Conservation (phyloP, 495 filamentous ascomycete genomes). For the Penicillium egyptiacum region DNA sequence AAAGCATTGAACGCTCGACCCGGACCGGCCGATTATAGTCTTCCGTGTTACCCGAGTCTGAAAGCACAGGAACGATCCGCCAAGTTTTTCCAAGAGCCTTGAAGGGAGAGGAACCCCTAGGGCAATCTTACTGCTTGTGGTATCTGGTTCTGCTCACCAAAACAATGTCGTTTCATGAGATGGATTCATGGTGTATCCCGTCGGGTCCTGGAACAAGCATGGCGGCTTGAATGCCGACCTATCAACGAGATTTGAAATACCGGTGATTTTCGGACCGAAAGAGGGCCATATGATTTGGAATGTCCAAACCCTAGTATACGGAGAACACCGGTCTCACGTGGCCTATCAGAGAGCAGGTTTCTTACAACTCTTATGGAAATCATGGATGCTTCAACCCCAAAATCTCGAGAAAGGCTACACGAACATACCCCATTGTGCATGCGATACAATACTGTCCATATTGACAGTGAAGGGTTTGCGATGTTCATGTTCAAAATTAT, state of each 20-base stretch:
- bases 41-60: background rate
- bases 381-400: background rate
- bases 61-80: background rate
- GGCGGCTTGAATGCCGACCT: background rate
- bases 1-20: background rate
- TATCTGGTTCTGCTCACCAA: background rate
- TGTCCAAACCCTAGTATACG: background rate
- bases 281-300: background rate
- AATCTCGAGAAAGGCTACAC: background rate
- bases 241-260: background rate
- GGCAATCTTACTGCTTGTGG: background rate
- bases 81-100: background rate
- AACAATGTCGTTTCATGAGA: background rate
- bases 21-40: background rate
- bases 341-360: background rate
- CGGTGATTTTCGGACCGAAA: background rate
- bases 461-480: background rate
- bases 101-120: background rate
- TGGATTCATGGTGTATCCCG: background rate
- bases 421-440: background rate
- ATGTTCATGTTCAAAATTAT: background rate
- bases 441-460: background rate
- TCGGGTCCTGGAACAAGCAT: background rate
- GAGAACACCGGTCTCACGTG: background rate
- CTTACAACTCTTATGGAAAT: no score